Conservation (phyloP, 805 yeast species). For the Cyberlindnera suaveolens region DNA sequence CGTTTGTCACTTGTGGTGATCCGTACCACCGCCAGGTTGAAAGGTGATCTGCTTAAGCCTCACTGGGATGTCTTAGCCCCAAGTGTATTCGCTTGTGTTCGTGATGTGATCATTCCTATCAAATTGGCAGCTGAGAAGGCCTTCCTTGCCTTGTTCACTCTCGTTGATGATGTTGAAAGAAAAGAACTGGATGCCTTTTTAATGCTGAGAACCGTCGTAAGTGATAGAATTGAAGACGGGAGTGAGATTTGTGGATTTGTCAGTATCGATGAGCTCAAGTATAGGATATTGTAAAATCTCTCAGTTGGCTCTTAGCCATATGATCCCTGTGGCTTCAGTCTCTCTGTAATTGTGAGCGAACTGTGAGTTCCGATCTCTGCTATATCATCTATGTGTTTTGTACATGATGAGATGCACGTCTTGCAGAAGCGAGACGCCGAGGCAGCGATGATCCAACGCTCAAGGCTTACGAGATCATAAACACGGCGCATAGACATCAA, state of each 20-base stretch:
- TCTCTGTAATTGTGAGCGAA: too few relatives aligned
- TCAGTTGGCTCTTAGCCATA: too few relatives aligned
- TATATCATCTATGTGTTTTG: too few relatives aligned
- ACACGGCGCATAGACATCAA: too few relatives aligned
- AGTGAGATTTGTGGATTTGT: constrained; percentile 86
- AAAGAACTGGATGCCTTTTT: constrained; percentile 59
- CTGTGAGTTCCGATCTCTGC: too few relatives aligned
- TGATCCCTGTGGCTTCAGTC: too few relatives aligned
- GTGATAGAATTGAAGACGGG: constrained; percentile 88
- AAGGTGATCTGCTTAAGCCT: constrained; percentile 47
- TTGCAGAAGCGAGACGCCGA: neutral
- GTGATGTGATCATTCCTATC: constrained; percentile 87
- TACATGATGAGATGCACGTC: neutral
- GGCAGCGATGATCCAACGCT: too few relatives aligned
- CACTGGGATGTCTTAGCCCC: constrained; percentile 56
- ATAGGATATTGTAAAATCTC: too few relatives aligned
- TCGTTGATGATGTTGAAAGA: constrained; percentile 60
- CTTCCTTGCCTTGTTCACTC: constrained; percentile 60
- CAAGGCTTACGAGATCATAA: too few relatives aligned
- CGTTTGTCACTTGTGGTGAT: constrained; percentile 71
- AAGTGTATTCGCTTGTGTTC: constrained; percentile 70
- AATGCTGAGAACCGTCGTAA: constrained; percentile 68
- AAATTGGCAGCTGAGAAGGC: constrained; percentile 94
- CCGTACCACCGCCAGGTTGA: constrained; percentile 66
- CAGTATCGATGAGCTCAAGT: constrained; percentile 38